Percentiles rank a stretch among this genome's conserved stretches.
These are phyloP conservation scores for Escallonia herrerae DNA, from an alignment of 129 eudicot genomes.

Conservation along the genomic window DNA sequence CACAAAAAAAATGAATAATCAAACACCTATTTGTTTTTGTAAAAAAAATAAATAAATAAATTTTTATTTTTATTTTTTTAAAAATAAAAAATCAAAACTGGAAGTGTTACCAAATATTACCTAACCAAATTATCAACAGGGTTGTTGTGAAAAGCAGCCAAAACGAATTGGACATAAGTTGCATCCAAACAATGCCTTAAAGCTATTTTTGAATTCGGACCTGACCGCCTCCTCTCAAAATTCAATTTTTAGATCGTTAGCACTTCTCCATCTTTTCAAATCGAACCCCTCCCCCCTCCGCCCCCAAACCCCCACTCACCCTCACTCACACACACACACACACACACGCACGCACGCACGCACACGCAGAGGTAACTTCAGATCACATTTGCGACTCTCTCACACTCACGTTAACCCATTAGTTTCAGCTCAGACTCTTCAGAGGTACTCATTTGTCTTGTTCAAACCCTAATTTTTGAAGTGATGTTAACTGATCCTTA, in stretches of 20 bases:
- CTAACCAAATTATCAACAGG: no score
- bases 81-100: no score
- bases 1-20: no score
- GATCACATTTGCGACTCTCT: background rate
- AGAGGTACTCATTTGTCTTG: constrained; percentile 8
- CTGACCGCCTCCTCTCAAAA: constrained; percentile 18
- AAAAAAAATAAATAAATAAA: no score
- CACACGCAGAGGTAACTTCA: background rate
- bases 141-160: no score
- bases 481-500: background rate
- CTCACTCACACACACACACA: background rate
- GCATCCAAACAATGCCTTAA: background rate
- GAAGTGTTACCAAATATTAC: no score
- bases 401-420: constrained; percentile 10
- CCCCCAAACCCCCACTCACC: constrained; percentile 8
- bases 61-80: no score
- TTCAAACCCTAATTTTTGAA: constrained; percentile 9
- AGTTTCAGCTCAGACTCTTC: constrained; percentile 11
- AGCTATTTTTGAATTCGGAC: constrained; percentile 23
- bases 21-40: no score
- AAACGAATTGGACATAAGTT: background rate
- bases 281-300: constrained; percentile 7
- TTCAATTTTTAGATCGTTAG: constrained; percentile 1
- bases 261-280: background rate
- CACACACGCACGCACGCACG: no score